These are phyloP conservation scores for Solanum phureja DNA, from an alignment of 257 asterid species.

Conservation along the genomic window DNA sequence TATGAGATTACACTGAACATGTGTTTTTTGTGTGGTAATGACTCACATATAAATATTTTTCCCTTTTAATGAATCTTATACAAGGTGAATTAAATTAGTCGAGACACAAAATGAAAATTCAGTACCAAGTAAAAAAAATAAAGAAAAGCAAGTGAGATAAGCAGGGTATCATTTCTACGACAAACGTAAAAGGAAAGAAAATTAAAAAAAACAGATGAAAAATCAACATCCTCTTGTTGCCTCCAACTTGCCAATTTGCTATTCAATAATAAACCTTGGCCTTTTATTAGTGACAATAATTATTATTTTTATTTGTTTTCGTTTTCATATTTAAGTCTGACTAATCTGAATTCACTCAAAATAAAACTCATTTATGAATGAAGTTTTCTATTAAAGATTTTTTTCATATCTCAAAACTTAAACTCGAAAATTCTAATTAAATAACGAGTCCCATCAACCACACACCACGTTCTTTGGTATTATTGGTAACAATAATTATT, in stretches of 20 bases:
- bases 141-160: neutral
- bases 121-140: neutral
- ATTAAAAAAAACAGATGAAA: neutral
- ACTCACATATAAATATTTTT: neutral
- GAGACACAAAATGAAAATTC: accelerated
- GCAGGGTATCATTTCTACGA: neutral
- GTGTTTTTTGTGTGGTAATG: neutral
- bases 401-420: neutral
- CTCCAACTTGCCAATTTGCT: neutral
- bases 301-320: neutral
- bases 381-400: neutral
- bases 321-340: neutral
- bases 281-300: neutral
- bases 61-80: neutral
- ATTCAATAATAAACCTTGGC: neutral
- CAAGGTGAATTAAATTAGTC: neutral
- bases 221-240: neutral
- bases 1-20: too few species aligned
- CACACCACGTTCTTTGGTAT: neutral
- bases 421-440: neutral
- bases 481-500: neutral
- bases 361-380: neutral
- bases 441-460: neutral
- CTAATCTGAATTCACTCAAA: neutral
- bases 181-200: neutral